Percentiles rank a stretch among this genome's conserved stretches.
These are phyloP conservation scores for Fraxinus cuspidata DNA, from an alignment of 257 asterid genomes.

Conservation along the genomic window DNA sequence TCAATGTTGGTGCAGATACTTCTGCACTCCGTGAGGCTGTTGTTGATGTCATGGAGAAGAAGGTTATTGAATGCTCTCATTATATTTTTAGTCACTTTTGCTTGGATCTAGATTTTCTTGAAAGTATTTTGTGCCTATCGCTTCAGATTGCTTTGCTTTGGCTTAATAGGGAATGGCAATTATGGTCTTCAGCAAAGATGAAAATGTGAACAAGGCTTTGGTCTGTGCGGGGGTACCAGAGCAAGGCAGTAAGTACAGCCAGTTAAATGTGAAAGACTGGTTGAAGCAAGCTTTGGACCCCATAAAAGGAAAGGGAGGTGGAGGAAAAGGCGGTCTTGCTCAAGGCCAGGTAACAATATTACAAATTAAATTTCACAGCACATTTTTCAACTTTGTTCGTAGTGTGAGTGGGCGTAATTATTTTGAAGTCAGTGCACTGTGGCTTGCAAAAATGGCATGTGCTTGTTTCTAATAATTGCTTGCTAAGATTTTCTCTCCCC, in stretches of 20 bases:
- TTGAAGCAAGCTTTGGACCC: conserved; percentile 67
- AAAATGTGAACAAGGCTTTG: conserved; percentile 67
- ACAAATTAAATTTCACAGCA: background rate
- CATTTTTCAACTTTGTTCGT: too few species aligned
- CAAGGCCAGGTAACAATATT: conserved; percentile 80
- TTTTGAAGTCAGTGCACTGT: background rate
- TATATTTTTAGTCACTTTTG: conserved; percentile 10
- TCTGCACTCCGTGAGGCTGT: conserved; percentile 95
- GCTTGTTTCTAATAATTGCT: background rate
- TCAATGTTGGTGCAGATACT: conserved; percentile 85
- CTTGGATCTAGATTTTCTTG: background rate
- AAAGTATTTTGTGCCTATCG: background rate
- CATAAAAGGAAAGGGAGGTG: conserved; percentile 91
- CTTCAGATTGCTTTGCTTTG: conserved; percentile 11
- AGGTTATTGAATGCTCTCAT: conserved; percentile 45
- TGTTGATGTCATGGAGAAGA: conserved; percentile 85
- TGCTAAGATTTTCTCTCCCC: background rate
- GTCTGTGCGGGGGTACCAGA: conserved; percentile 98
- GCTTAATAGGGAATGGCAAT: conserved; percentile 70
- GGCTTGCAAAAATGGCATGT: background rate
- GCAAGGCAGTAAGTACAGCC: conserved; percentile 56
- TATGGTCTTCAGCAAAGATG: conserved; percentile 83
- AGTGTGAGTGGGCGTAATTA: too few species aligned
- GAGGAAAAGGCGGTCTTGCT: conserved; percentile 90
- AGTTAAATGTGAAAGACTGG: conserved; percentile 77